A percentile compares a stretch with the other conserved stretches of the same genome.
Conservation (phyloP, 257 asterid species). For the Forsythia suspensa region DNA sequence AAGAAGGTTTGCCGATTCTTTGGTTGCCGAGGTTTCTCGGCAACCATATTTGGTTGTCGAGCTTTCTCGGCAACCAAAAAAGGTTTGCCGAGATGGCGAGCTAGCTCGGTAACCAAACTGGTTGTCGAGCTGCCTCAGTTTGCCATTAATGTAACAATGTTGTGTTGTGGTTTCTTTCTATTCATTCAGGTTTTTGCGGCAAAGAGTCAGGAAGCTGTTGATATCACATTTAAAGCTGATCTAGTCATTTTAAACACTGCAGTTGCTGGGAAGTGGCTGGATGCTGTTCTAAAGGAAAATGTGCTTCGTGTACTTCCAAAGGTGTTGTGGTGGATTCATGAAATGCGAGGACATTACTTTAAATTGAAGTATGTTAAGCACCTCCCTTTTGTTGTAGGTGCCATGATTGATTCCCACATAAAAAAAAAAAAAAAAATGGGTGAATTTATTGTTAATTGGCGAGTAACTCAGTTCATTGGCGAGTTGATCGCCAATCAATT, state of each 20-base stretch:
- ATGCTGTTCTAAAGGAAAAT: slow-evolving; percentile 75
- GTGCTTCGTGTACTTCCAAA: slow-evolving; percentile 78
- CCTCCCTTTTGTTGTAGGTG: slow-evolving; percentile 99
- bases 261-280: slow-evolving; percentile 97
- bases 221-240: slow-evolving; percentile 81
- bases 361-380: slow-evolving; percentile 91
- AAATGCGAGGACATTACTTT: slow-evolving; percentile 97
- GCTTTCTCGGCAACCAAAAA: too few species aligned
- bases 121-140: too few species aligned
- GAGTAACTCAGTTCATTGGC: too few species aligned
- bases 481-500: too few species aligned
- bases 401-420: slow-evolving; percentile 90
- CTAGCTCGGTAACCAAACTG: too few species aligned
- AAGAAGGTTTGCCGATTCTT: too few species aligned
- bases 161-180: background rate
- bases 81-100: too few species aligned
- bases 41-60: too few species aligned
- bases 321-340: slow-evolving; percentile 99
- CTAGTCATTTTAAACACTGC: slow-evolving; percentile 86
- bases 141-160: background rate
- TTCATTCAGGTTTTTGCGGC: slow-evolving; percentile 63
- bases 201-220: slow-evolving; percentile 73
- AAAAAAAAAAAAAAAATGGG: too few species aligned
- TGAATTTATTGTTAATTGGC: too few species aligned
- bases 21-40: too few species aligned